phyloP scores from a whole-genome alignment of 2,329 filamentous ascomycete species.

The Magnaporthiopsis incrustans region DNA sequence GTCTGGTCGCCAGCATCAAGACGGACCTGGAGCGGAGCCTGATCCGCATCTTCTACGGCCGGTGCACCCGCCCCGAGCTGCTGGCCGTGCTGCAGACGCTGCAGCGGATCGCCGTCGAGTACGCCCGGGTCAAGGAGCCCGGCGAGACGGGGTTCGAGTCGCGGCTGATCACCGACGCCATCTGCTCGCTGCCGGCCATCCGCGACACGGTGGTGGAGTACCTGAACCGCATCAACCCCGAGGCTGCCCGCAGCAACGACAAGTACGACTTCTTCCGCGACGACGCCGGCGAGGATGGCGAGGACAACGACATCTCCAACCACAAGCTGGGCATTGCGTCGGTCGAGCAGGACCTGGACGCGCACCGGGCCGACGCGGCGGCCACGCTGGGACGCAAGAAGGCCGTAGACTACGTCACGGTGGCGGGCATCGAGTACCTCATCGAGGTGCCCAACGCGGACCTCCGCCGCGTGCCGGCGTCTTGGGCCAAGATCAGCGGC shows the following conservation, averaged over 20 bases:
- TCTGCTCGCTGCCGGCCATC: conserved; percentile 70
- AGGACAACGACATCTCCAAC: conserved; percentile 68
- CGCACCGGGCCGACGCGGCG: conserved; percentile 65
- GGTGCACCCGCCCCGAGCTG: conserved; percentile 84
- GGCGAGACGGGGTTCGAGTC: conserved; percentile 67
- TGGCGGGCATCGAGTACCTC: conserved; percentile 87
- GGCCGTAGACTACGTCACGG: conserved; percentile 70
- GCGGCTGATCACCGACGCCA: conserved; percentile 57
- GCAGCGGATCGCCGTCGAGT: conserved; percentile 73
- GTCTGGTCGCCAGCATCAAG: conserved; percentile 61
- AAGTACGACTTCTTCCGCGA: conserved; percentile 93
- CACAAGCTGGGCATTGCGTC: conserved; percentile 87
- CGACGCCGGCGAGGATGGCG: conserved; percentile 17
- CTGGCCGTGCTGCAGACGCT: conserved; percentile 77
- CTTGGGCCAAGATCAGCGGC: conserved; percentile 89
- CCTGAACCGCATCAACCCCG: conserved; percentile 76
- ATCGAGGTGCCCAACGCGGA: conserved; percentile 82
- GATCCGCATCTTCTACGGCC: conserved; percentile 95
- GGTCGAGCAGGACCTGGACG: conserved; percentile 81
- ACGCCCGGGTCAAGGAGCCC: conserved; percentile 55
- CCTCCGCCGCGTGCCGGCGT: conserved; percentile 82
- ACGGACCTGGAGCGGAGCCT: conserved; percentile 87
- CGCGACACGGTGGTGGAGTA: conserved; percentile 63
- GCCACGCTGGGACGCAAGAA: conserved; percentile 61
- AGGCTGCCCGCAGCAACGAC: conserved; percentile 78